These are phyloP conservation scores for Leccinum boreale DNA, from an alignment of 768 basidiomycete genomes.

Conservation along the genomic window DNA sequence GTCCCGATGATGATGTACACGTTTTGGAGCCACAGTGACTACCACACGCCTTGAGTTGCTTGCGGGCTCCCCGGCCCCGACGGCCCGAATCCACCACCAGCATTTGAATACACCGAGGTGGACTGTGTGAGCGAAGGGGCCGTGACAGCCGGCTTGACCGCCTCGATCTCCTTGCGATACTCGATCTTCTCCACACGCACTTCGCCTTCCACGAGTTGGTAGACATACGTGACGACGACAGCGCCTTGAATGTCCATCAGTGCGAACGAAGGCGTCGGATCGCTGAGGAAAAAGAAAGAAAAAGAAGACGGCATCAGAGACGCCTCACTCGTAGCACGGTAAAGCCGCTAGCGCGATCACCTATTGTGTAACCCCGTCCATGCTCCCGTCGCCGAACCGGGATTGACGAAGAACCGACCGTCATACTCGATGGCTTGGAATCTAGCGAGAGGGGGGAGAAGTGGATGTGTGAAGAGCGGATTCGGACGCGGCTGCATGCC, in stretches of 20 bases:
- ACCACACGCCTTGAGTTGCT: conserved; percentile 27
- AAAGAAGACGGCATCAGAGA: neutral
- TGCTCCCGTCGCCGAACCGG: conserved; percentile 92
- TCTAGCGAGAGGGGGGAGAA: conserved; percentile 35
- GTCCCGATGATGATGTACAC: neutral
- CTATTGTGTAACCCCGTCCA: conserved; percentile 61
- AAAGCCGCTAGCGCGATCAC: neutral
- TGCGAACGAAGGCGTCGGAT: conserved; percentile 91
- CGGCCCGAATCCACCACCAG: conserved; percentile 16
- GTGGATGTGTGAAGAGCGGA: neutral
- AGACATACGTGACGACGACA: conserved; percentile 96
- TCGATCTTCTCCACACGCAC: conserved; percentile 92
- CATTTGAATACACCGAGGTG: conserved; percentile 32
- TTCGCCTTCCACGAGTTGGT: conserved; percentile 91
- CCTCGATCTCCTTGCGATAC: conserved; percentile 62
- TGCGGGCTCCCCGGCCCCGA: conserved; percentile 28
- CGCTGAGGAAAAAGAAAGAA: conserved; percentile 40
- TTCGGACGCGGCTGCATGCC: neutral
- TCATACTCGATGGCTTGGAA: conserved; percentile 95
- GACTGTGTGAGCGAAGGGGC: conserved; percentile 23
- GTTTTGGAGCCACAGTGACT: neutral
- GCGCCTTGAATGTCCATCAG: conserved; percentile 97
- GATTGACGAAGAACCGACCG: conserved; percentile 91
- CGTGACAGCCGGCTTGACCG: conserved; percentile 28
- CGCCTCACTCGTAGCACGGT: neutral